Conservation (phyloP, 192 early-diverging fungal genomes). For the Paraglomus brasilianum region DNA sequence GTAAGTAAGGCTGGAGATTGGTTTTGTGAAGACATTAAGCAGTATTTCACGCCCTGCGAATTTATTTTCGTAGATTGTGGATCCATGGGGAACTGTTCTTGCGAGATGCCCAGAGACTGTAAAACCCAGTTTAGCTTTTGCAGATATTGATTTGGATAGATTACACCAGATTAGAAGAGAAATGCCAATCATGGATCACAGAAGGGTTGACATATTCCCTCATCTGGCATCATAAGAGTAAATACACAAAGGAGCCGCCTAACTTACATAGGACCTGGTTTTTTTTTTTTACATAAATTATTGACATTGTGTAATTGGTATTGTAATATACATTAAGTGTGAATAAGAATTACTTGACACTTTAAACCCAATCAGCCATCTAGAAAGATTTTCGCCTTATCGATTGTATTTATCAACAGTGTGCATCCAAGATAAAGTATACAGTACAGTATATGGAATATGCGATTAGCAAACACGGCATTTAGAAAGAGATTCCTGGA, state of each 20-base stretch:
- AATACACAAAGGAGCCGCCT: neutral
- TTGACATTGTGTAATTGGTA: too few relatives aligned
- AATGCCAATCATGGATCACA: constrained; percentile 75
- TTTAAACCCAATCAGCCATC: too few relatives aligned
- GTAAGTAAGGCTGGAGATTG: constrained; percentile 34
- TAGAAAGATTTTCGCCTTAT: too few relatives aligned
- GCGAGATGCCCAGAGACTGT: constrained; percentile 58
- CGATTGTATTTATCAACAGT: too few relatives aligned
- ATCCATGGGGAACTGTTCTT: constrained; percentile 79
- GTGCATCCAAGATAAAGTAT: too few relatives aligned
- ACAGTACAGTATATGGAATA: too few relatives aligned
- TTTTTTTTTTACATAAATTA: too few relatives aligned
- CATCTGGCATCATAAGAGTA: neutral
- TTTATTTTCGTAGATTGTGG: constrained; percentile 56
- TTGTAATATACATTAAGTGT: too few relatives aligned
- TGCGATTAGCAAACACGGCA: too few relatives aligned
- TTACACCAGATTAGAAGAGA: constrained; percentile 61
- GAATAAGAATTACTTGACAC: too few relatives aligned
- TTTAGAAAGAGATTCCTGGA: too few relatives aligned
- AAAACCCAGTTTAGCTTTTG: constrained; percentile 60
- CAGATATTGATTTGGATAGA: constrained; percentile 62
- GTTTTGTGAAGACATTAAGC: neutral
- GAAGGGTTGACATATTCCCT: constrained; percentile 58
- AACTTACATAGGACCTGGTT: too few relatives aligned
- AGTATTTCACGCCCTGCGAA: neutral